Conservation (phyloP, 2,329 filamentous ascomycete species). For the Zasmidium citrigriseum region DNA sequence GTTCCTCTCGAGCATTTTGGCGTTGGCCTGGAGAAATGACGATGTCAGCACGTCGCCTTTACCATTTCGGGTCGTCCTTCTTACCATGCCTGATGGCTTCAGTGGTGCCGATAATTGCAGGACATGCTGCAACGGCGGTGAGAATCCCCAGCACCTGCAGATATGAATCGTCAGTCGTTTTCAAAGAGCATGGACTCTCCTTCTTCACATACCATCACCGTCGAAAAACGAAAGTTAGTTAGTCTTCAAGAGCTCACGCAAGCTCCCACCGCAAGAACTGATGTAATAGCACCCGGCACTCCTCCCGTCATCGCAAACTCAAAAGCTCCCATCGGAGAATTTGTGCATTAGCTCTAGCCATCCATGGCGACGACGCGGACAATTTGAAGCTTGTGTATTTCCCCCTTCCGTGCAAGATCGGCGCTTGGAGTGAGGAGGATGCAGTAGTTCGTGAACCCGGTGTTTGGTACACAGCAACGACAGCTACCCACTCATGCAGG, state of each 20-base stretch:
- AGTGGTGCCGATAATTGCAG: conserved; percentile 38
- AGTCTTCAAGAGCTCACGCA: neutral
- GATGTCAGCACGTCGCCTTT: neutral
- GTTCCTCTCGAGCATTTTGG: conserved; percentile 34
- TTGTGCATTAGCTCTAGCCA: neutral
- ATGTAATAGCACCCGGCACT: neutral
- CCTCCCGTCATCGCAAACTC: neutral
- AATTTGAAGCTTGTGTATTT: neutral
- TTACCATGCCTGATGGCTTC: conserved; percentile 31
- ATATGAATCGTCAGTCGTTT: neutral
- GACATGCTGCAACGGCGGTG: conserved; percentile 34
- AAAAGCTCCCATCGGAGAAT: neutral
- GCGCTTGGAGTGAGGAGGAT: neutral
- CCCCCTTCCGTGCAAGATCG: neutral
- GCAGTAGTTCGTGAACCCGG: neutral
- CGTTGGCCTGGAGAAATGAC: conserved; percentile 29
- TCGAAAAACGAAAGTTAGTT: neutral
- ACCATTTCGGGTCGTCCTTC: neutral
- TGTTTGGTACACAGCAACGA: neutral
- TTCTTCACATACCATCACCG: neutral
- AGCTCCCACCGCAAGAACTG: neutral
- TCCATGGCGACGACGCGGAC: too few relatives aligned
- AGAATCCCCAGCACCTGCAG: conserved; percentile 32
- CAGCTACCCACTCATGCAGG: neutral
- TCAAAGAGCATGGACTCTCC: neutral